phyloP scores from a whole-genome alignment of 306 rosid genomes.

The Morella rubra region DNA sequence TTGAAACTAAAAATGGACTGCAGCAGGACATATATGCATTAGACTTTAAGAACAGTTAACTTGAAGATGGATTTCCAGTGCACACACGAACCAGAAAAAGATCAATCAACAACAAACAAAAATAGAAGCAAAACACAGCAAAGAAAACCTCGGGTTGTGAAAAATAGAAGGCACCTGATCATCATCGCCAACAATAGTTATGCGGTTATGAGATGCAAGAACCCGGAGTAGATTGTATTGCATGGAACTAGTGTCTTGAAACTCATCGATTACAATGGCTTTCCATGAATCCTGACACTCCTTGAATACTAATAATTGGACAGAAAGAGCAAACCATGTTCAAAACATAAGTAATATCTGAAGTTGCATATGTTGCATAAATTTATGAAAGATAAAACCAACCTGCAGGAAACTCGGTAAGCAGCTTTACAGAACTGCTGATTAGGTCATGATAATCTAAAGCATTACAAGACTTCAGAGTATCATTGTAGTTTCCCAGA shows the following conservation, averaged over 20 bases:
- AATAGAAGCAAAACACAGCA: slow-evolving; percentile 19
- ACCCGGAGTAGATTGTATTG: slow-evolving; percentile 71
- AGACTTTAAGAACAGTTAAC: slow-evolving; percentile 25
- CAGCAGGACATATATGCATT: slow-evolving; percentile 26
- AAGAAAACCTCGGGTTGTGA: background rate
- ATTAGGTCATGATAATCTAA: slow-evolving; percentile 95
- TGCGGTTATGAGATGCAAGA: slow-evolving; percentile 67
- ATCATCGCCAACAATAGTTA: slow-evolving; percentile 96
- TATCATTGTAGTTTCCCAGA: slow-evolving; percentile 69
- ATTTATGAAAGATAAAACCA: slow-evolving; percentile 26
- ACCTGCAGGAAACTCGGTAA: slow-evolving; percentile 86
- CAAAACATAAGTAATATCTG: slow-evolving; percentile 35
- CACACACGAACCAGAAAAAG: background rate
- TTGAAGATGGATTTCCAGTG: slow-evolving; percentile 4
- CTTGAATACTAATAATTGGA: slow-evolving; percentile 54
- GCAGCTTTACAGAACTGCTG: slow-evolving; percentile 85
- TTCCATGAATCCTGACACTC: slow-evolving; percentile 77
- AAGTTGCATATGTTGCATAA: slow-evolving; percentile 17
- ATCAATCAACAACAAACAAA: slow-evolving; percentile 6
- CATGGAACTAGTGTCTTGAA: slow-evolving; percentile 97
- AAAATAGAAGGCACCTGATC: slow-evolving; percentile 62
- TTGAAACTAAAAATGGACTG: slow-evolving; percentile 99
- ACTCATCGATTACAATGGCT: slow-evolving; percentile 91
- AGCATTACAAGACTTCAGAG: slow-evolving; percentile 84
- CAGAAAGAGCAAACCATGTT: slow-evolving; percentile 18